Base-by-base conservation (phyloP, 202 grass and related monocot species). In the Panicum virgatum region DNA sequence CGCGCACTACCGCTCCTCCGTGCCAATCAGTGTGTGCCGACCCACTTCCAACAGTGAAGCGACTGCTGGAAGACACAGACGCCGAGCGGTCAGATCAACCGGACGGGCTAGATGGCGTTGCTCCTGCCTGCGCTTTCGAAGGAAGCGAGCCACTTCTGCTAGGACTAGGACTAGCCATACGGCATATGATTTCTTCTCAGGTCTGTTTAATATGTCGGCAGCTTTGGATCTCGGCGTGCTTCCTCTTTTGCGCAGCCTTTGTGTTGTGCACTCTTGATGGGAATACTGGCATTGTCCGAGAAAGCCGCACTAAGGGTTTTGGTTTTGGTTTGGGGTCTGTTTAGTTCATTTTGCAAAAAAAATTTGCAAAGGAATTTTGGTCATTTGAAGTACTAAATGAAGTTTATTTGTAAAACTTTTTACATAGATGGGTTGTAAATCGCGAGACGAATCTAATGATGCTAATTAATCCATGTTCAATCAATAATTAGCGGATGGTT, bases 231-330 rank as follows among this genome's bases (percentile, higher is more conserved):
- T 52, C 19, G 34, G 25, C 18, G 23, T 23, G 8, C 25, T 57
- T 43, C 44, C 27, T 0, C 8, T 62, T 71, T 50, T 25, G 50
- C 12, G 23, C 34, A 16, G 5, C 9, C 58, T 73, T 69, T 74
- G 19, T 9, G 59, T 27, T 37, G 27, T 6, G 46, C 57, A 25
- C 10, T 53, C 66, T 38, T 52, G 54, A 61, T 3, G 32, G 36
- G 34, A 54, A 47, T 69, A 47, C 48, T 83, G 59, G 26, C 34
- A 18, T 23, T 32, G 40, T 46, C 42, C 14, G 46, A n/a, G 5
- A 42, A 82, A 73, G 58, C 26, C 71, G 80, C 58, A 77, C 57
- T 77, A n/a, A n/a, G 4, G 38, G 1, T 13, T 68, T 27, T 52
- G 51, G n/a, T n/a, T n/a, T n/a, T n/a, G n/a, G n/a, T n/a, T n/a